A percentile compares a stretch with the other conserved stretches of the same genome.
Evolutionary conservation across 257 asterid species (phyloP).

Genomic region (Fraxinus pennsylvanica): DNA sequence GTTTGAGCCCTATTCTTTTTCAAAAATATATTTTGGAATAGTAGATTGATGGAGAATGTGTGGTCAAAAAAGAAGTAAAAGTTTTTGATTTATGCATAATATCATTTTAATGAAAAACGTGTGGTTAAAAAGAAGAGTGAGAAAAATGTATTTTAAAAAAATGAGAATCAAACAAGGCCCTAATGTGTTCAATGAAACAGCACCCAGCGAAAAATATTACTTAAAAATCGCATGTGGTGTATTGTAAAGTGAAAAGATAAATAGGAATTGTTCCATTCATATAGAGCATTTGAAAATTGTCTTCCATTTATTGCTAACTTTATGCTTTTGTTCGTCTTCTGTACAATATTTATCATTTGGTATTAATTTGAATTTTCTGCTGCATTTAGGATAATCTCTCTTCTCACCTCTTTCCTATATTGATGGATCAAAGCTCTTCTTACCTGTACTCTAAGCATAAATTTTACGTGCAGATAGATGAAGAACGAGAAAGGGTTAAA

Average conservation of each 20-base stretch:
- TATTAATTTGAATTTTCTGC: not conserved
- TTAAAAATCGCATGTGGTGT: not conserved
- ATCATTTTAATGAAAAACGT: too few species aligned
- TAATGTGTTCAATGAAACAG: not conserved
- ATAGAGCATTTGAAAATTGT: conserved; percentile 3
- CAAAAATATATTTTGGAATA: too few species aligned
- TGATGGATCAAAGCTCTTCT: conserved; percentile 14
- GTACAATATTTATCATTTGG: not conserved
- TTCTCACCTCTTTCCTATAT: not conserved
- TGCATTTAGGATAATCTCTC: conserved; percentile 3
- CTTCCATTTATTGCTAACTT: conserved; percentile 11
- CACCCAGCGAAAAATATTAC: not conserved
- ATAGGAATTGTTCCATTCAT: conserved; percentile 9
- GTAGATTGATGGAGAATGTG: too few species aligned
- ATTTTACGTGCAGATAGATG: conserved; percentile 56
- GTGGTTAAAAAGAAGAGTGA: too few species aligned
- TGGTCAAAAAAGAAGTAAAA: too few species aligned
- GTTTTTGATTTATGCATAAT: too few species aligned
- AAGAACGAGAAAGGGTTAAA: conserved; percentile 63
- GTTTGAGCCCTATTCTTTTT: too few species aligned
- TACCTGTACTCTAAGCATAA: conserved; percentile 23
- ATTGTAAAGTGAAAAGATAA: not conserved
- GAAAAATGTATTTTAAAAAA: too few species aligned
- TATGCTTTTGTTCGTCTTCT: not conserved
- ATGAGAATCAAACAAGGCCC: too few species aligned